phyloP scores from a whole-genome alignment of 2,329 filamentous ascomycete species.

The Didymella keratinophila region DNA sequence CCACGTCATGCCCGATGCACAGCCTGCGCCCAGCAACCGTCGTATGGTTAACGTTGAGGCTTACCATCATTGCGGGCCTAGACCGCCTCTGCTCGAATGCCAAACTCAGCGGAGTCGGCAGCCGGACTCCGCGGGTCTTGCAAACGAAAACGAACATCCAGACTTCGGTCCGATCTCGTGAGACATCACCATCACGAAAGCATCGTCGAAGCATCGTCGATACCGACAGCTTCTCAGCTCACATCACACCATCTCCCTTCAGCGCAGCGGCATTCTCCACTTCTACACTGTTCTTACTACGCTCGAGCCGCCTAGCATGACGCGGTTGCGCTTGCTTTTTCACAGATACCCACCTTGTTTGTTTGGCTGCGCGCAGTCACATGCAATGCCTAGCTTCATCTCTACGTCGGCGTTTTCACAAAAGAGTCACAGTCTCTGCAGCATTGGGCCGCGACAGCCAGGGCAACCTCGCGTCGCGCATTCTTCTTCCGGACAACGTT shows the following conservation, averaged over 20 bases:
- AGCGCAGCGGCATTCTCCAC: conserved; percentile 27
- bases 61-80: conserved; percentile 29
- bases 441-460: conserved; percentile 24
- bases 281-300: conserved; percentile 28
- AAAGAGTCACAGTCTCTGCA: conserved; percentile 18
- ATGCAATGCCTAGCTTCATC: conserved; percentile 22
- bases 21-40: conserved; percentile 28
- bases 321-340: conserved; percentile 18
- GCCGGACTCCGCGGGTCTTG: conserved; percentile 23
- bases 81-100: conserved; percentile 26
- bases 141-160: conserved; percentile 15
- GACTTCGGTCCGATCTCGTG: conserved; percentile 19
- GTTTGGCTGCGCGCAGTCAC: conserved; percentile 24
- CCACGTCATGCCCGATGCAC: conserved; percentile 30
- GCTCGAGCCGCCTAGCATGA: conserved; percentile 22
- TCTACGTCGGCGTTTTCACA: conserved; percentile 30
- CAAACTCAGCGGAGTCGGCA: conserved; percentile 17
- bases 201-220: conserved; percentile 15
- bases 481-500: conserved; percentile 9
- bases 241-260: conserved; percentile 12
- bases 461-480: conserved; percentile 25
- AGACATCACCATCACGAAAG: conserved; percentile 18
- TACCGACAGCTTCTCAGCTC: conserved; percentile 6
- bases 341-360: conserved; percentile 38
- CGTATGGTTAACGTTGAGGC: conserved; percentile 24